A percentile compares a stretch with the other conserved stretches of the same genome.
phyloP scores from a whole-genome alignment of 257 asterid species.

The Orobanche coerulescens region DNA sequence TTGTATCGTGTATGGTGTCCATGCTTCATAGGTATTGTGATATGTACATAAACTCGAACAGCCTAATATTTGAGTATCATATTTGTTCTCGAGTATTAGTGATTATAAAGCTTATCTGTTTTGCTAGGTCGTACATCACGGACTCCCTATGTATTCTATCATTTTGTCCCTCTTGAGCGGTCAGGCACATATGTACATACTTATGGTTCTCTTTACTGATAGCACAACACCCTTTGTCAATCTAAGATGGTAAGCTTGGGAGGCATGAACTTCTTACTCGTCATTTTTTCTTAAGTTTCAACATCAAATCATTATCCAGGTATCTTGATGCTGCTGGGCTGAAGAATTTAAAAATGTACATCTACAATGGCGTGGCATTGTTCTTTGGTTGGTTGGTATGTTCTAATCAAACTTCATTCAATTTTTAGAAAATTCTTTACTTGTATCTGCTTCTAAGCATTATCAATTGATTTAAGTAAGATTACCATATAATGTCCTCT shows the following conservation, averaged over 20 bases:
- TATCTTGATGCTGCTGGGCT: constrained; percentile 68
- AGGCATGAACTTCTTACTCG: constrained; percentile 9
- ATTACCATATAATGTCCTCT: too few species aligned
- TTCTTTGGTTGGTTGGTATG: constrained; percentile 94
- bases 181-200: constrained; percentile 70
- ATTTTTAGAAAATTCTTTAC: too few species aligned
- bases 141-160: constrained; percentile 69
- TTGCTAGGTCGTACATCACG: constrained; percentile 79
- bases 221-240: constrained; percentile 91
- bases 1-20: too few species aligned
- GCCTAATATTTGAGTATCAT: not conserved
- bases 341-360: constrained; percentile 59
- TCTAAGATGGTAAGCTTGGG: constrained; percentile 64
- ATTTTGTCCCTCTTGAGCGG: constrained; percentile 67
- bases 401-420: constrained; percentile 9
- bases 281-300: not conserved
- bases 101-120: not conserved
- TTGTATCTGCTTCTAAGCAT: constrained; percentile 9
- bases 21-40: not conserved
- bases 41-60: not conserved
- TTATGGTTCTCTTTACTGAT: constrained; percentile 89
- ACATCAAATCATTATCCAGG: constrained; percentile 36
- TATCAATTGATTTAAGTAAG: too few species aligned
- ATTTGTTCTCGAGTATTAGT: not conserved
- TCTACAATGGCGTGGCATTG: constrained; percentile 68